A percentile compares a stretch with the other conserved stretches of the same genome.
Conservation (phyloP, 257 asterid species). For the Solanum habrochaites region DNA sequence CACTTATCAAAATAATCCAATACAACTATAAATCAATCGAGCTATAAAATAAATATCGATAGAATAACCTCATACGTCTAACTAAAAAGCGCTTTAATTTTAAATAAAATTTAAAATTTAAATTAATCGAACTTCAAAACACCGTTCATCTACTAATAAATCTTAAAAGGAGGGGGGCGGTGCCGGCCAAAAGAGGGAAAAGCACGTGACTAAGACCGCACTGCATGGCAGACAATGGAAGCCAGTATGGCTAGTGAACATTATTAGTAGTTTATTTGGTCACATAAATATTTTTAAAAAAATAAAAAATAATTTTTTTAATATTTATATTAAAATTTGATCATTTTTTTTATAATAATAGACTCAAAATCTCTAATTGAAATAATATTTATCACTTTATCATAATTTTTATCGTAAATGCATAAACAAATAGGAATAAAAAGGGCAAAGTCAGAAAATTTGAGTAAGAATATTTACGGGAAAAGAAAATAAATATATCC, state of each 20-base stretch:
- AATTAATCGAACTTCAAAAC: neutral
- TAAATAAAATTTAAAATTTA: too few relatives aligned
- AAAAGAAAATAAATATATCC: too few relatives aligned
- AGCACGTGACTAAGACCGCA: constrained; percentile 47
- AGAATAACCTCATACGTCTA: too few relatives aligned
- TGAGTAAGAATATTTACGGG: too few relatives aligned
- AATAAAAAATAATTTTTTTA: too few relatives aligned
- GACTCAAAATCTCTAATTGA: neutral
- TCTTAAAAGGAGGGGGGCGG: constrained; percentile 20
- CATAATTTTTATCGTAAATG: neutral
- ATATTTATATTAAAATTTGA: neutral
- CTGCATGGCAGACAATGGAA: constrained; percentile 7
- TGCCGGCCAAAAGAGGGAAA: constrained; percentile 41
- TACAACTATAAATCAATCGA: neutral
- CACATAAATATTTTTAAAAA: too few relatives aligned
- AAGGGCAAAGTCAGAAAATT: too few relatives aligned
- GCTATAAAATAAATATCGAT: neutral
- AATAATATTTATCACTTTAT: neutral
- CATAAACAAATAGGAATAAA: too few relatives aligned
- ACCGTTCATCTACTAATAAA: neutral
- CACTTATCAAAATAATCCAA: too few relatives aligned
- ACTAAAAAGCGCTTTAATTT: too few relatives aligned
- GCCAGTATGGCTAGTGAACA: constrained; percentile 7
- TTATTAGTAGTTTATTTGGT: neutral
- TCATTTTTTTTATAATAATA: neutral